Conservation (phyloP, 2,329 filamentous ascomycete genomes). For the Xylaria sp. region DNA sequence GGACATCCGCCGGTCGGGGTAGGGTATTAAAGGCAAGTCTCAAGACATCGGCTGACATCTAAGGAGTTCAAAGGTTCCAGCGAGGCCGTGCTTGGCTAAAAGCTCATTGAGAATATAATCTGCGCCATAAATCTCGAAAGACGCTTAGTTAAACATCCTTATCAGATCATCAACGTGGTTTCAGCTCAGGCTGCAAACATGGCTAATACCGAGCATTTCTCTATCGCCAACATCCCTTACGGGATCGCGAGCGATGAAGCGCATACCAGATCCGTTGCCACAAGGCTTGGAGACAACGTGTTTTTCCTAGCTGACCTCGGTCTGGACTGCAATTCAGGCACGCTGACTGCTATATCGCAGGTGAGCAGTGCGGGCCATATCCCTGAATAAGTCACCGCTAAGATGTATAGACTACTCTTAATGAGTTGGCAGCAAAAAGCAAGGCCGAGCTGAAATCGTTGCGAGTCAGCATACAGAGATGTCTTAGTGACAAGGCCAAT, state of each 20-base stretch:
- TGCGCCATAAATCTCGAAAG: neutral
- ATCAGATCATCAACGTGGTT: neutral
- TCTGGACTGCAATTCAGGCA: conserved; percentile 23
- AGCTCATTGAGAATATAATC: neutral
- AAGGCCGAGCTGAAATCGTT: conserved; percentile 38
- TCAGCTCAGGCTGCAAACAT: conserved; percentile 15
- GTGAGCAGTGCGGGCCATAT: conserved; percentile 20
- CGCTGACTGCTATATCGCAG: conserved; percentile 33
- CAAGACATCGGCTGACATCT: too few relatives aligned
- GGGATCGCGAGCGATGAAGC: conserved; percentile 58
- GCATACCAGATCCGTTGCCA: conserved; percentile 58
- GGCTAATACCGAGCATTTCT: conserved; percentile 56
- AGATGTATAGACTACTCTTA: conserved; percentile 39
- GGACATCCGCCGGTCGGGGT: neutral
- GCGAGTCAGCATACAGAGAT: conserved; percentile 34
- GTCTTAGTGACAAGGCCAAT: conserved; percentile 32
- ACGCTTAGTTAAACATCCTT: neutral
- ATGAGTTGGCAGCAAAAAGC: conserved; percentile 35
- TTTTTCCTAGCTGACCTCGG: conserved; percentile 62
- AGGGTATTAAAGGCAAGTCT: neutral
- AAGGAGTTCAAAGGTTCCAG: too few relatives aligned
- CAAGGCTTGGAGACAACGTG: conserved; percentile 61
- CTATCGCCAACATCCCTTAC: conserved; percentile 63
- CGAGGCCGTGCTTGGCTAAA: neutral
- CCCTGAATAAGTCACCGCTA: conserved; percentile 2